These are phyloP conservation scores for Globisporangium recalcitrans DNA, from an alignment of 352 stramenopile species.

Conservation along the genomic window DNA sequence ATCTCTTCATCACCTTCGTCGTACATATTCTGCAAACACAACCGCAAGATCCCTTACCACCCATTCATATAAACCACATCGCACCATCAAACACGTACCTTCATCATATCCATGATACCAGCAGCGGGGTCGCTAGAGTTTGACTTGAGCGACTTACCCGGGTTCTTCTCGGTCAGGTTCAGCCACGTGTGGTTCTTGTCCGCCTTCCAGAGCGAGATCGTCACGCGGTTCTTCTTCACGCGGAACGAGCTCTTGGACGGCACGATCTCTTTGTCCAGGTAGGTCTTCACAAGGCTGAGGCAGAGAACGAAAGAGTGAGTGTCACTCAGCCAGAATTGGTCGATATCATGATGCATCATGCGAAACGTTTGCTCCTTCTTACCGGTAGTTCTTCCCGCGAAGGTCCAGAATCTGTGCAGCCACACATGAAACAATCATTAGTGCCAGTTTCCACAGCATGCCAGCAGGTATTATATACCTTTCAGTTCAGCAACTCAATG, in stretches of 20 bases:
- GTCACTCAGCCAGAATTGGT: too few species aligned
- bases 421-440: too few species aligned
- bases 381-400: slow-evolving; percentile 70
- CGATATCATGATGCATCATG: too few species aligned
- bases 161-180: slow-evolving; percentile 81
- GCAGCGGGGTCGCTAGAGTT: slow-evolving; percentile 58
- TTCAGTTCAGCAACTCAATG: not conserved
- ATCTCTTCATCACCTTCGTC: slow-evolving; percentile 85
- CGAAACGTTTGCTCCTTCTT: not conserved
- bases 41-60: not conserved
- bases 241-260: slow-evolving; percentile 69
- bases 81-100: slow-evolving; percentile 31
- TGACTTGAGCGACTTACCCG: slow-evolving; percentile 40
- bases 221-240: slow-evolving; percentile 84
- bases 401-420: slow-evolving; percentile 48
- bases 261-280: slow-evolving; percentile 83
- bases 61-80: not conserved
- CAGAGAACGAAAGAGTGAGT: too few species aligned
- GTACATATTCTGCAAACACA: slow-evolving; percentile 71
- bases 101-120: slow-evolving; percentile 91
- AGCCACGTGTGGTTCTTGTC: slow-evolving; percentile 80
- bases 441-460: too few species aligned
- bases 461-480: too few species aligned
- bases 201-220: slow-evolving; percentile 69
- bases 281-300: slow-evolving; percentile 56